phyloP scores from a whole-genome alignment of 1,139 yeast species.

The Meyerozyma sp. region DNA sequence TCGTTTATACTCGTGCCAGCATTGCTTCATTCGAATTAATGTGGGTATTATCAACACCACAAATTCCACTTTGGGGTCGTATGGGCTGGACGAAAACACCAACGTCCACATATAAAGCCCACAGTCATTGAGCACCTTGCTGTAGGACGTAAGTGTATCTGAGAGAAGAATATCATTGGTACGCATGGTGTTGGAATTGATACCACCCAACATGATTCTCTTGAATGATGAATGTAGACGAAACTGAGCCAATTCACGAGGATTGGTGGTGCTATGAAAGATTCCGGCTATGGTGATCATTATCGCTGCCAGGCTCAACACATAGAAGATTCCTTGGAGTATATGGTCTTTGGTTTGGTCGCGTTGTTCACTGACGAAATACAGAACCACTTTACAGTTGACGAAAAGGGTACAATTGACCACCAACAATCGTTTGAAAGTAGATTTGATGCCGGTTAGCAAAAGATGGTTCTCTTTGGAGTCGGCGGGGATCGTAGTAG shows the following conservation, averaged over 20 bases:
- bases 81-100: slow-evolving; percentile 19
- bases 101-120: slow-evolving; percentile 39
- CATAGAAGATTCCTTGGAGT: not conserved
- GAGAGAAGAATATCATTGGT: slow-evolving; percentile 76
- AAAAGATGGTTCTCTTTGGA: slow-evolving; percentile 26
- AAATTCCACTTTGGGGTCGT: slow-evolving; percentile 40
- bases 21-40: slow-evolving; percentile 71
- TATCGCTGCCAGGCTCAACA: not conserved
- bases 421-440: slow-evolving; percentile 16
- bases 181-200: slow-evolving; percentile 51
- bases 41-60: slow-evolving; percentile 57
- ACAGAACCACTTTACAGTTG: slow-evolving; percentile 16
- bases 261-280: not conserved
- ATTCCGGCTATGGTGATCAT: not conserved
- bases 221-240: slow-evolving; percentile 44
- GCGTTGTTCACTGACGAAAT: not conserved
- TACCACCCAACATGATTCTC: slow-evolving; percentile 51
- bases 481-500: slow-evolving; percentile 28
- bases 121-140: slow-evolving; percentile 70
- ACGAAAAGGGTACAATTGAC: slow-evolving; percentile 19
- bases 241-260: slow-evolving; percentile 28
- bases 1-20: slow-evolving; percentile 59
- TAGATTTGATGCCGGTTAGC: slow-evolving; percentile 29
- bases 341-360: not conserved
- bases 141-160: slow-evolving; percentile 76